Evolutionary conservation across 2,329 filamentous ascomycete species (phyloP).

Genomic region (Dissoconium aciculare): DNA sequence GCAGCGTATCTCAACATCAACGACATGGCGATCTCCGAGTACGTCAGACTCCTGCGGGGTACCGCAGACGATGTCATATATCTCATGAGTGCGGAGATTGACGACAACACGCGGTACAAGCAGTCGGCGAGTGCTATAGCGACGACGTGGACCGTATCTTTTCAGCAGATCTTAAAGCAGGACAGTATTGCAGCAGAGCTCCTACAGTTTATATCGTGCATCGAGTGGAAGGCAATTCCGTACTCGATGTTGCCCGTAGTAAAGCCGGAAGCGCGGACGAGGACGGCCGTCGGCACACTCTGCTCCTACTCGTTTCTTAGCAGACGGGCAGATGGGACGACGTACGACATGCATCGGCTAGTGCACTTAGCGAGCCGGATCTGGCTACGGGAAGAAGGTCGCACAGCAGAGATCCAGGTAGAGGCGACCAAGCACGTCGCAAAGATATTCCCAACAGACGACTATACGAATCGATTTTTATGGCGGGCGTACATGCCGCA

Average conservation of each 20-base stretch:
- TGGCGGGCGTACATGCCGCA: no score
- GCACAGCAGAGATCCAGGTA: no score
- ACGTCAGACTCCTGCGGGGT: slow-evolving; percentile 2
- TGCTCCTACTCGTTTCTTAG: neutral
- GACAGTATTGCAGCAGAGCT: neutral
- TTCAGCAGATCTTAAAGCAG: neutral
- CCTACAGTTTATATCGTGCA: neutral
- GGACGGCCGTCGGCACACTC: neutral
- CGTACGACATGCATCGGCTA: neutral
- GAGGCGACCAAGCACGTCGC: no score
- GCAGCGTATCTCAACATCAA: slow-evolving; percentile 12
- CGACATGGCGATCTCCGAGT: slow-evolving; percentile 7
- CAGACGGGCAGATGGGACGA: no score
- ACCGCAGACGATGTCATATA: neutral
- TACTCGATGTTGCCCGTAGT: neutral
- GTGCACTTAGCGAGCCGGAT: neutral
- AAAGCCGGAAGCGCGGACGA: neutral
- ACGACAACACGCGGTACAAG: neutral
- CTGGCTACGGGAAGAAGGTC: no score
- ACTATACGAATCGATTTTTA: no score
- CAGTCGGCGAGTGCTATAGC: neutral
- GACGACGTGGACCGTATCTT: neutral
- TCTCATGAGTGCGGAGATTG: neutral
- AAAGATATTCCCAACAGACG: no score
- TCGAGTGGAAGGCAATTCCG: neutral